Conservation (phyloP, 768 basidiomycete species). For the Russula ochroleuca region DNA sequence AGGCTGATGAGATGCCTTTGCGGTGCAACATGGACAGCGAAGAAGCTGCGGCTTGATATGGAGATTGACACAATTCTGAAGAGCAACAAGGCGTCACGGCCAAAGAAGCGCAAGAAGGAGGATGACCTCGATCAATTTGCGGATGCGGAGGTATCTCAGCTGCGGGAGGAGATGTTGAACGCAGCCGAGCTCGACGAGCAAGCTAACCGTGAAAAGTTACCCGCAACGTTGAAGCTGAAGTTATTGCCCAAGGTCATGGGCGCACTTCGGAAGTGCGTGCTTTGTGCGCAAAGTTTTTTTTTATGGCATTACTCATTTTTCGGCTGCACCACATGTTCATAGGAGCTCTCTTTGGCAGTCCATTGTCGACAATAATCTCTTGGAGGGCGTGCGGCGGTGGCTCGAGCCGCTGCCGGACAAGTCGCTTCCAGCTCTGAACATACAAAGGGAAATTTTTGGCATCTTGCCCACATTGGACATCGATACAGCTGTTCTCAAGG, state of each 20-base stretch:
- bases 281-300: not conserved
- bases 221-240: slow-evolving; percentile 79
- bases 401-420: slow-evolving; percentile 91
- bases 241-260: slow-evolving; percentile 89
- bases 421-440: slow-evolving; percentile 91
- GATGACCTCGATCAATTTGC: slow-evolving; percentile 84
- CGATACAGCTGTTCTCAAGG: slow-evolving; percentile 85
- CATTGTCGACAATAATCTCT: slow-evolving; percentile 91
- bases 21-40: slow-evolving; percentile 45
- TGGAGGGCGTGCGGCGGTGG: slow-evolving; percentile 86
- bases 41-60: slow-evolving; percentile 73
- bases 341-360: slow-evolving; percentile 85
- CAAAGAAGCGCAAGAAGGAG: slow-evolving; percentile 69
- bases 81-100: slow-evolving; percentile 62
- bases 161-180: slow-evolving; percentile 82
- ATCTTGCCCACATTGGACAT: slow-evolving; percentile 87
- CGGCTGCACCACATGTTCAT: slow-evolving; percentile 24
- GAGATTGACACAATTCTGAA: slow-evolving; percentile 85
- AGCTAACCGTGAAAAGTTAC: slow-evolving; percentile 72
- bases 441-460: slow-evolving; percentile 87
- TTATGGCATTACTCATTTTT: not conserved
- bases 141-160: slow-evolving; percentile 84
- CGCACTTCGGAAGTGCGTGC: slow-evolving; percentile 80
- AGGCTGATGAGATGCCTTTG: not conserved
- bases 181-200: slow-evolving; percentile 83